Evolutionary conservation across 2,329 filamentous ascomycete genomes (phyloP).

Genomic region (Neofusicoccum cordaticola): DNA sequence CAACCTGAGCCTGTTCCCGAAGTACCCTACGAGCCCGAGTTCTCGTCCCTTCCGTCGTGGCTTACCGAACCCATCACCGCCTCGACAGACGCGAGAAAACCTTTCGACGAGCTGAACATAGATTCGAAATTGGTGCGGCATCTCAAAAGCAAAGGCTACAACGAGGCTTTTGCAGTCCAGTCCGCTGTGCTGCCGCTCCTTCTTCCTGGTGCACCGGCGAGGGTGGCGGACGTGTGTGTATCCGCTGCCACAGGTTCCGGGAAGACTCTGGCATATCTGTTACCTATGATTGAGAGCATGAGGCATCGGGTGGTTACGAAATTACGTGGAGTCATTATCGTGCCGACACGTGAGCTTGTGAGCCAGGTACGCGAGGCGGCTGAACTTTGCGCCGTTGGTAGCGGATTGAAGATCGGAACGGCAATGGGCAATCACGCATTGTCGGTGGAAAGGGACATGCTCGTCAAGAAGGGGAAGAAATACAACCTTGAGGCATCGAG

Average conservation of each 20-base stretch:
- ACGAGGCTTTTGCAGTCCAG: constrained; percentile 74
- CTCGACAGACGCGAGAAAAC: constrained; percentile 55
- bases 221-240: constrained; percentile 77
- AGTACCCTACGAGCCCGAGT: constrained; percentile 60
- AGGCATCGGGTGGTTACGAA: constrained; percentile 62
- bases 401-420: constrained; percentile 73
- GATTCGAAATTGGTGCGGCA: constrained; percentile 57
- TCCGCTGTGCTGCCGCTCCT: constrained; percentile 77
- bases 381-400: constrained; percentile 64
- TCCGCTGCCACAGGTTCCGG: constrained; percentile 93
- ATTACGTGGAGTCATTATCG: constrained; percentile 76
- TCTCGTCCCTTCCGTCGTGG: constrained; percentile 79
- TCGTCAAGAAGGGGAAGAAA: constrained; percentile 56
- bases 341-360: constrained; percentile 88
- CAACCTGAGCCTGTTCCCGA: constrained; percentile 67
- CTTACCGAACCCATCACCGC: constrained; percentile 72
- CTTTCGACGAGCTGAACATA: constrained; percentile 66
- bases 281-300: constrained; percentile 79
- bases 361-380: constrained; percentile 78
- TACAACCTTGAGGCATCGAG: constrained; percentile 66
- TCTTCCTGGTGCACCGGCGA: constrained; percentile 60
- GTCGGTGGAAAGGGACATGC: constrained; percentile 58
- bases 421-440: constrained; percentile 80
- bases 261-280: constrained; percentile 87
- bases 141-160: constrained; percentile 67